A percentile compares a stretch with the other conserved stretches of the same genome.
Evolutionary conservation across 495 filamentous ascomycete genomes (phyloP).

Genomic region (Aspergillus kassunensis): DNA sequence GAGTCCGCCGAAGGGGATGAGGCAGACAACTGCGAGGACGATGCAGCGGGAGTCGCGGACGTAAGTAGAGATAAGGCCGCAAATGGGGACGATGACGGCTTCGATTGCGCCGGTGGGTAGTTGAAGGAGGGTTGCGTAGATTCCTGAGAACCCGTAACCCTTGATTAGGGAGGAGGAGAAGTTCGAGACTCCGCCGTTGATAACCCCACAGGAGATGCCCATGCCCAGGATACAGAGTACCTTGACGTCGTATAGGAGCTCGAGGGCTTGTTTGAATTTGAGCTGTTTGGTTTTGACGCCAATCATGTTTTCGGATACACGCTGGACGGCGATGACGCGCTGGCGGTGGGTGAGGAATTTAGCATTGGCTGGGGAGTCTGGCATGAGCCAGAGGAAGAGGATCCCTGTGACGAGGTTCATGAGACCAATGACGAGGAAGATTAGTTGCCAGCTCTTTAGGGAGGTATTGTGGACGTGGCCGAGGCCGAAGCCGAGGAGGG

Average conservation of each 20-base stretch:
- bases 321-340: constrained; percentile 39
- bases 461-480: constrained; percentile 39
- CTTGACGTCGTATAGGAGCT: constrained; percentile 39
- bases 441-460: constrained; percentile 51
- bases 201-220: constrained; percentile 38
- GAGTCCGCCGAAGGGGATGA: constrained; percentile 38
- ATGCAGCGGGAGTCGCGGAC: constrained; percentile 41
- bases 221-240: constrained; percentile 32
- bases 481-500: constrained; percentile 52
- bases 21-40: constrained; percentile 29
- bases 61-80: constrained; percentile 37
- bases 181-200: constrained; percentile 45
- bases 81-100: constrained; percentile 32
- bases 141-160: constrained; percentile 35
- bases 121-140: constrained; percentile 43
- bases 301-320: constrained; percentile 45
- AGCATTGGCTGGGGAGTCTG: constrained; percentile 41
- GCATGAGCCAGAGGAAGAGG: constrained; percentile 38
- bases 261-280: constrained; percentile 34
- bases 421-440: constrained; percentile 52
- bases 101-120: constrained; percentile 44
- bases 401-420: constrained; percentile 44
- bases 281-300: constrained; percentile 45
- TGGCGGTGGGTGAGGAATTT: constrained; percentile 40
- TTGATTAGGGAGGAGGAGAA: constrained; percentile 46